Base-by-base conservation (phyloP, 805 yeast genomes). In the Starmerella ratchasimensis region DNA sequence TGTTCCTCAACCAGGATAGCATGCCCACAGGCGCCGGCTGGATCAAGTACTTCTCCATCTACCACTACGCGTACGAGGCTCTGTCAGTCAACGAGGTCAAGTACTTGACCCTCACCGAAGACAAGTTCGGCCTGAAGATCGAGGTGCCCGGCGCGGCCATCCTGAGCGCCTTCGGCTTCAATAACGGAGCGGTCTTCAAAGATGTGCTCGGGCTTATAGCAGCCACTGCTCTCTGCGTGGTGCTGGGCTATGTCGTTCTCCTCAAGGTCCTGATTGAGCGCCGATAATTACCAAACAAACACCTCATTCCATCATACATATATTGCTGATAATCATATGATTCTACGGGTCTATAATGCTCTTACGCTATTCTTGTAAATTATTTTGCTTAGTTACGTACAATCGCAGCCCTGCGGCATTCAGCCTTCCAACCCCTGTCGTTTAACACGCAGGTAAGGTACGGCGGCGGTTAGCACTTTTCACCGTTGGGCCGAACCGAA, bases 81-180 rank as follows among this genome's bases (percentile, higher is more conserved):
- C 63, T 90, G 46, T 68, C 84, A 3, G 86, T 90, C 38, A 90
- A 90, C 57, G 98, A 90, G 55, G 97, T 88, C 8, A 80, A 77
- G 52, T 80, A 82, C 25, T 67, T 90, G 54, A 75, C 82, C 11
- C 65, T 90, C 50, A 74, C 72, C 45, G 98, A 90, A 55, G 76
- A 74, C 55, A 90, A 90, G 59, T 88, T 78, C 53, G 98, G 98
- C 0, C 67, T 90, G 30, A 80, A 86, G 31, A 88, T 90, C 50
- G 94, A 84, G 58, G 93, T 90, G 13, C 98, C 98, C 0, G 98
- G 98, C 9, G 97, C 98, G 2, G 93, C 94, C 1, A 90, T 90
- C 39, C 67, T 90, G 49, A 80, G 93, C 48, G 83, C 97, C 0
- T 90, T 90, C 63, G 98, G 98, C 0, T 90, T 90, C 57, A 71